Base-by-base conservation (phyloP, 202 grass and related monocot genomes). In the Schoenoplectus triqueter region DNA sequence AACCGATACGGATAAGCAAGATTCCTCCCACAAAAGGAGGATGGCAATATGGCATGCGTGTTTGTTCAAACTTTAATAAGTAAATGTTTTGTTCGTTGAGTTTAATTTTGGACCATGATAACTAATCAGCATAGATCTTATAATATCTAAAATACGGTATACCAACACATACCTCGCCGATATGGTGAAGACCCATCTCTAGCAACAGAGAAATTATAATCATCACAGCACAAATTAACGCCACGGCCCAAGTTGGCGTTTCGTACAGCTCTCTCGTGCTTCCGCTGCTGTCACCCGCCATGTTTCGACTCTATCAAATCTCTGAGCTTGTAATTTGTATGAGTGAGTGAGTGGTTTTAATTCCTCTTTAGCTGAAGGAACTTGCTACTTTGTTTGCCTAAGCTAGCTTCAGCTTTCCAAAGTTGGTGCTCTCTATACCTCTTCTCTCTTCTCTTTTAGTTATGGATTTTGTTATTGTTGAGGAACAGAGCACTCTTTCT, bases 211-310 rank as follows among this genome's bases (percentile, higher is more conserved):
- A 97, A 65, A 97, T 4, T 46, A 90, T 20, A 19, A 95, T 86
- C 51, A 97, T 94, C 79, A 92, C 83, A 42, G 84, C 13, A 74
- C 88, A 91, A 31, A 97, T 90, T 0, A 97, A 0, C 6, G 91
- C 92, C 85, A 98, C 95, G 62, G 95, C 92, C 95, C 95, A 98
- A 40, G 89, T 93, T 45, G 92, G 92, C 41, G 92, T 98, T 2
- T 88, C 20, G 87, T 78, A 84, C 62, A 95, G 81, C 22, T 85
- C 84, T 44, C 87, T 62, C 0, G 81, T 93, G 9, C 64, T 84
- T 0, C 2, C 15, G 0, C 2, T 44, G 39, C 55, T 69, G 0
- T 82, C 92, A 87, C 88, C 89, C 6, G 44, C 85, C 85, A 83
- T 83, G 40, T 7, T 31, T 51, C 7, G 22, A 22, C 64, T 51